phyloP scores from a whole-genome alignment of 108 stramenopile species.

The Seminavis robusta region DNA sequence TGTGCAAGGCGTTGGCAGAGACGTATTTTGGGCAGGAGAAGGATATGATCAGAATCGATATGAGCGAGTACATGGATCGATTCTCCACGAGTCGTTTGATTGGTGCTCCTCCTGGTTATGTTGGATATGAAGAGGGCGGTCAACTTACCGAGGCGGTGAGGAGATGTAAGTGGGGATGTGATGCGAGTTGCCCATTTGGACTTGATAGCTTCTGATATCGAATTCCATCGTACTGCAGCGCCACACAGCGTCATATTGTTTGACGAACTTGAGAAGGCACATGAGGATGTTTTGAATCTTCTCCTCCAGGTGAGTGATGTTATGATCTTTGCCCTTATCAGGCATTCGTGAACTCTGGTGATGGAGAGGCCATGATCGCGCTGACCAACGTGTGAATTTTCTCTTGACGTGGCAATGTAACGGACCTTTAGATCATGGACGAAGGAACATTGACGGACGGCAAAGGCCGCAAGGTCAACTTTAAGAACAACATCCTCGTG shows the following conservation, averaged over 20 bases:
- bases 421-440: too few species aligned
- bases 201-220: too few species aligned
- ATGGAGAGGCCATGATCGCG: too few species aligned
- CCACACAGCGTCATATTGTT: constrained; percentile 76
- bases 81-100: constrained; percentile 87
- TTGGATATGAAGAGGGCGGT: constrained; percentile 95
- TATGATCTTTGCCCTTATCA: too few species aligned
- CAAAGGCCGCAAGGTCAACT: constrained; percentile 90
- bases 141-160: constrained; percentile 94
- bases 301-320: too few species aligned
- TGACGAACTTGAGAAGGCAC: constrained; percentile 88
- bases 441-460: constrained; percentile 95
- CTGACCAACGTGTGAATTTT: too few species aligned
- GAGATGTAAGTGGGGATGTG: too few species aligned
- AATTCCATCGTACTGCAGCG: too few species aligned
- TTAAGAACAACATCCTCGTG: constrained; percentile 93
- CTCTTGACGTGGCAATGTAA: too few species aligned
- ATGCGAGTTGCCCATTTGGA: too few species aligned
- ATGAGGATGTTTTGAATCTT: constrained; percentile 92
- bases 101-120: constrained; percentile 91
- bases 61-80: constrained; percentile 94
- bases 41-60: constrained; percentile 90
- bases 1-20: constrained; percentile 84
- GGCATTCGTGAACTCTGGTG: too few species aligned
- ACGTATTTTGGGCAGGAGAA: constrained; percentile 84